phyloP scores from a whole-genome alignment of 2,329 filamentous ascomycete genomes.

The Plenodomus biglobosus region DNA sequence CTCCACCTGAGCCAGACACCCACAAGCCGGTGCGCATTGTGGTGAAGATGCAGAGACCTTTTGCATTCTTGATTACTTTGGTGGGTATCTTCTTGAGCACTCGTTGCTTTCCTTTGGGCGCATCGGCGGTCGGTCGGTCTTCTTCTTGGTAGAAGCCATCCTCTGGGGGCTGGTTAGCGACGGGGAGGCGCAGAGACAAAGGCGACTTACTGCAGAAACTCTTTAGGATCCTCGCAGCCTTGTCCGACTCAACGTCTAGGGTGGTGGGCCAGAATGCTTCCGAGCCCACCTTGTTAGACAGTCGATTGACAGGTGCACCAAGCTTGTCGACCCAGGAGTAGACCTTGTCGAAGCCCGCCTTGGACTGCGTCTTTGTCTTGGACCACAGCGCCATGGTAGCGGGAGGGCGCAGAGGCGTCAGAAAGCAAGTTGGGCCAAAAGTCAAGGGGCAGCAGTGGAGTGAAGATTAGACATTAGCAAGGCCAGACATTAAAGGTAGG shows the following conservation, averaged over 20 bases:
- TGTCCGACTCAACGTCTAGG: constrained; percentile 86
- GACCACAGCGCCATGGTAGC: constrained; percentile 36
- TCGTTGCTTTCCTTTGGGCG: constrained; percentile 63
- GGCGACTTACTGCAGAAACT: constrained; percentile 80
- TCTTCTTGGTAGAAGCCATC: constrained; percentile 69
- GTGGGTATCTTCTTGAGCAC: constrained; percentile 82
- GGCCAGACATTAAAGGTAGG: constrained; percentile 10
- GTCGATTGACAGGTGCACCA: constrained; percentile 73
- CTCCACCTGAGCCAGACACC: constrained; percentile 88
- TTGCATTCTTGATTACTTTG: constrained; percentile 81
- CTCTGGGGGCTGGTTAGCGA: constrained; percentile 45
- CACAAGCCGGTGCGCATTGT: constrained; percentile 93
- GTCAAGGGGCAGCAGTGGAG: constrained; percentile 13
- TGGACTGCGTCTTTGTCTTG: constrained; percentile 40
- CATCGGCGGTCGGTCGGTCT: constrained; percentile 49
- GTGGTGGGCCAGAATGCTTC: constrained; percentile 86
- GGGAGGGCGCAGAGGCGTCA: constrained; percentile 4
- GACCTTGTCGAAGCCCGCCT: constrained; percentile 67
- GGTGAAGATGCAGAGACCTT: constrained; percentile 90
- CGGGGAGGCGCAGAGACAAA: constrained; percentile 8
- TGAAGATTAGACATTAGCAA: constrained; percentile 26
- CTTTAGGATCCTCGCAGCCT: constrained; percentile 83
- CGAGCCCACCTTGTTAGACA: constrained; percentile 78
- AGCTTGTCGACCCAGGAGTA: constrained; percentile 69
- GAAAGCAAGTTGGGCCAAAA: constrained; percentile 16